phyloP scores from a whole-genome alignment of 129 eudicot genomes.

The Pulicaria dysenterica region DNA sequence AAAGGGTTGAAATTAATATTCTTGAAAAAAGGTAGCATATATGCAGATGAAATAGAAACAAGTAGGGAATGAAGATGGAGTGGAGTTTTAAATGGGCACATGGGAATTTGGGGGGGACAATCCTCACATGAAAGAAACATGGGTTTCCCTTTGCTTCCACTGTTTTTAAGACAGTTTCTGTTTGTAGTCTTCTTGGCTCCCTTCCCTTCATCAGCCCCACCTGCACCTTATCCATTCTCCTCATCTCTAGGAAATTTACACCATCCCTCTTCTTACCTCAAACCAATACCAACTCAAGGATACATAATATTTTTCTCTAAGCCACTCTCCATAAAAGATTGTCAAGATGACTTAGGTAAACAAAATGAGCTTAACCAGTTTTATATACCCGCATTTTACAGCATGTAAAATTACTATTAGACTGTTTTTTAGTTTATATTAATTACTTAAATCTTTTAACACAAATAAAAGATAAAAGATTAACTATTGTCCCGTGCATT shows the following conservation, averaged over 20 bases:
- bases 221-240: constrained; percentile 27
- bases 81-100: constrained; percentile 40
- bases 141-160: constrained; percentile 34
- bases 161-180: constrained; percentile 33
- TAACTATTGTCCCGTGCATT: no score
- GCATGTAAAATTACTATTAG: no score
- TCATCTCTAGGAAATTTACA: not conserved
- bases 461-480: no score
- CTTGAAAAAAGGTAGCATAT: constrained; percentile 17
- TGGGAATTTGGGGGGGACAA: constrained; percentile 42
- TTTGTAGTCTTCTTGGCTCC: constrained; percentile 30
- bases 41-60: constrained; percentile 28
- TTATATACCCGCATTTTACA: no score
- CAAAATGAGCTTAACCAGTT: no score
- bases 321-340: not conserved
- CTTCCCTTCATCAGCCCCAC: constrained; percentile 30
- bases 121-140: constrained; percentile 50
- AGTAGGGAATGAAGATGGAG: constrained; percentile 35
- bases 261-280: constrained; percentile 1
- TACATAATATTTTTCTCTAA: not conserved
- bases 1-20: not conserved
- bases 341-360: not conserved
- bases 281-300: no score
- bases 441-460: no score
- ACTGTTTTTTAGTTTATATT: no score